Percentiles rank a stretch among this genome's conserved stretches.
Evolutionary conservation across 1,284 basidiomycete genomes (phyloP).

Genomic region (Pholiota adiposa): DNA sequence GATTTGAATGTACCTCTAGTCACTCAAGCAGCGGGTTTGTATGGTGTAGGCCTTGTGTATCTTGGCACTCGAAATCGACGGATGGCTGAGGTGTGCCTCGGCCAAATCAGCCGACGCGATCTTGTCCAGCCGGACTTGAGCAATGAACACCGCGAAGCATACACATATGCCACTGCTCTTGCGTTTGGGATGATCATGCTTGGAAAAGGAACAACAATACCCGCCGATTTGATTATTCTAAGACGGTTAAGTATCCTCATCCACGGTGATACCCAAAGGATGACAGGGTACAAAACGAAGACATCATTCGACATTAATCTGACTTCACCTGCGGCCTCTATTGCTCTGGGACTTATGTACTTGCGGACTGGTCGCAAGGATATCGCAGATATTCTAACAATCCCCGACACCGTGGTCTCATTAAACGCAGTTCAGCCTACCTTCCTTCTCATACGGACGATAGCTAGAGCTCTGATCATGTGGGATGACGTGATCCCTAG

Average conservation of each 20-base stretch:
- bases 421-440: constrained; percentile 90
- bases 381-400: constrained; percentile 81
- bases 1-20: constrained; percentile 90
- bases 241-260: constrained; percentile 71
- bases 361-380: constrained; percentile 84
- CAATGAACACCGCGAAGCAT: constrained; percentile 88
- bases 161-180: constrained; percentile 87
- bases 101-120: constrained; percentile 81
- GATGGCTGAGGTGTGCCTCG: constrained; percentile 91
- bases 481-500: constrained; percentile 83
- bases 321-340: constrained; percentile 88
- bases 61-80: constrained; percentile 86
- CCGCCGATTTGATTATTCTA: constrained; percentile 75
- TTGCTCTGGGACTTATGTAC: constrained; percentile 93
- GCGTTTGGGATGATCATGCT: constrained; percentile 97
- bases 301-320: constrained; percentile 80
- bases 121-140: constrained; percentile 82
- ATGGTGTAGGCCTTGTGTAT: constrained; percentile 91
- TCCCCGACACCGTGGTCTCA: constrained; percentile 80
- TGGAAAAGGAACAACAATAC: constrained; percentile 78
- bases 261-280: constrained; percentile 63
- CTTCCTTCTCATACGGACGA: constrained; percentile 80
- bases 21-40: constrained; percentile 89
- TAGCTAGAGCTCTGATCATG: constrained; percentile 84
- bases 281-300: constrained; percentile 40